Evolutionary conservation across 1,139 yeast species (phyloP), one percentile per base, ranked within the genome.

Genomic region (Pichia sp.): DNA sequence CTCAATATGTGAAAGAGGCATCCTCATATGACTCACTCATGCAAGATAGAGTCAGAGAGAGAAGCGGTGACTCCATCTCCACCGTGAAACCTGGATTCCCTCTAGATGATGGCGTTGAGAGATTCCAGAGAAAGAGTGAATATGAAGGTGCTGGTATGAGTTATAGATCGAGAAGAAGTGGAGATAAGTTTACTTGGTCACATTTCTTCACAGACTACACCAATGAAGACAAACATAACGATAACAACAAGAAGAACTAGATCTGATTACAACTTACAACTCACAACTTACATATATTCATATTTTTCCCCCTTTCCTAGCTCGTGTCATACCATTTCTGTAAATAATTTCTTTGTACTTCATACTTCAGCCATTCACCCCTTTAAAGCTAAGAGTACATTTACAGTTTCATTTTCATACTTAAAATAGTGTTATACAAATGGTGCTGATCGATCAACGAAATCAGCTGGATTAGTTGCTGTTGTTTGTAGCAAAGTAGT

Each of bases 141-240:
- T 82, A 69, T 51, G 82, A 77, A 46, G 88, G 86, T 6, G 67
- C 78, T 1, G 85, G 85, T 1, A 61, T 62, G 32, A 70, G 84
- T 32, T 77, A 77, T 31, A 46, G 58, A 48, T 63, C 73, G 24
- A 57, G 78, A 42, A 64, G 64, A 38, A 63, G 66, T 11, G 76
- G 76, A 12, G 76, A 58, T 41, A 56, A 56, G 35, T 55, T 58
- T 30, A 44, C 44, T 9, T 18, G 27, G 30, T 23, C 41, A 14
- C 48, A 44, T 27, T 44, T 44, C 19, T 39, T 44, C 15, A 40
- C 44, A 10, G 41, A 40, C 29, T 40, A 40, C 25, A 18, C 45
- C 7, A 33, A 38, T 14, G 43, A 44, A n/a, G 27, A 25, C 16
- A 6, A 25, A 11, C n/a, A n/a, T n/a, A n/a, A n/a, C n/a, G n/a